Conservation (phyloP, 2,329 filamentous ascomycete genomes). For the Hypoxylon sp. region DNA sequence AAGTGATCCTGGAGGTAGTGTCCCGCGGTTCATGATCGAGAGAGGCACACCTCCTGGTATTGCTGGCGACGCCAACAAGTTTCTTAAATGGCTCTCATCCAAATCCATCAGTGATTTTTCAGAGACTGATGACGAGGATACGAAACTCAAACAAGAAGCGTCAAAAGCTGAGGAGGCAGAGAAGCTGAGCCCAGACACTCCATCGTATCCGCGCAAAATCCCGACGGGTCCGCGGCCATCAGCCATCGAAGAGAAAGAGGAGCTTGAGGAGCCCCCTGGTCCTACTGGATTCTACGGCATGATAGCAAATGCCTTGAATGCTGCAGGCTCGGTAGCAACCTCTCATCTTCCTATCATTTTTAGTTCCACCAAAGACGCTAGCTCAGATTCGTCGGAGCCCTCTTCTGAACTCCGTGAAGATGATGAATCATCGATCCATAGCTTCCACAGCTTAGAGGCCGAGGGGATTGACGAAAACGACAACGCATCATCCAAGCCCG, state of each 20-base stretch:
- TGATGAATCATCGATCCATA: constrained; percentile 63
- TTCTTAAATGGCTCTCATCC: constrained; percentile 78
- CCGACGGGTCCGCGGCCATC: constrained; percentile 44
- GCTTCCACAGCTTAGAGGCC: constrained; percentile 68
- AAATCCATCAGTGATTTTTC: constrained; percentile 57
- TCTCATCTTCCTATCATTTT: constrained; percentile 59
- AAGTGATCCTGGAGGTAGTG: constrained; percentile 89
- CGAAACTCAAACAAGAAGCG: constrained; percentile 44
- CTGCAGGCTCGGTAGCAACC: constrained; percentile 67
- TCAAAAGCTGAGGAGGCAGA: constrained; percentile 53
- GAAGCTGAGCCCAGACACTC: constrained; percentile 45
- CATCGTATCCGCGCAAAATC: constrained; percentile 29
- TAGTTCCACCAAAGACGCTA: constrained; percentile 51
- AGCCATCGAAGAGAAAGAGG: constrained; percentile 38
- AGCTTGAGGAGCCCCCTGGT: constrained; percentile 51
- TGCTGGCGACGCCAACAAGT: constrained; percentile 82
- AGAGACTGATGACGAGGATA: constrained; percentile 44
- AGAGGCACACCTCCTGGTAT: constrained; percentile 87
- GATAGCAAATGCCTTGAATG: constrained; percentile 67
- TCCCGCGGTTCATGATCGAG: constrained; percentile 92
- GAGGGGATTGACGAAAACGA: constrained; percentile 59
- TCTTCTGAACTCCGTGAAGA: constrained; percentile 55
- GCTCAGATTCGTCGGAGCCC: constrained; percentile 51
- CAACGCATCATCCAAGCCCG: constrained; percentile 42
- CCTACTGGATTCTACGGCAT: constrained; percentile 69